Evolutionary conservation across 352 stramenopile species (phyloP).

Genomic region (Pythium aristosporum): DNA sequence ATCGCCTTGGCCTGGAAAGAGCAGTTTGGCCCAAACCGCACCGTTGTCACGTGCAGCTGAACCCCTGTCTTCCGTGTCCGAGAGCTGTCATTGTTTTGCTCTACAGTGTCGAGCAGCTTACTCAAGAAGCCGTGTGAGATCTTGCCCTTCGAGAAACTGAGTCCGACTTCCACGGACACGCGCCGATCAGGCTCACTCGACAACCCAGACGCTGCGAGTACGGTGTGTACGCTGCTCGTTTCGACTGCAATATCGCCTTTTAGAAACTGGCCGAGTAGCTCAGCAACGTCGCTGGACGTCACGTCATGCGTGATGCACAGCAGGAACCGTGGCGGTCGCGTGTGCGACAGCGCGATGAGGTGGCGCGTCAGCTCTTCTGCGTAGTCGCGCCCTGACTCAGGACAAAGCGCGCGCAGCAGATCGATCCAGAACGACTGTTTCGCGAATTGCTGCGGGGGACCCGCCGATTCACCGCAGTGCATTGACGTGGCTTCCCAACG

Average conservation of each 20-base stretch:
- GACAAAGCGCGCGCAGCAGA: background rate
- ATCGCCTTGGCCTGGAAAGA: constrained; percentile 14
- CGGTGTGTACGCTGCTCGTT: background rate
- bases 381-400: background rate
- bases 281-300: background rate
- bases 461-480: constrained; percentile 9
- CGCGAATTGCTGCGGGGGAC: background rate
- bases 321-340: background rate
- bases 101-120: background rate
- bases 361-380: background rate
- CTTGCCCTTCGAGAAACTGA: constrained; percentile 13
- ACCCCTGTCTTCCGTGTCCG: background rate
- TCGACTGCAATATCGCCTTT: background rate
- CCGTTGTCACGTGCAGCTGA: background rate
- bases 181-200: background rate
- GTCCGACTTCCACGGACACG: background rate
- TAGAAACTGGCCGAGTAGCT: constrained; percentile 8
- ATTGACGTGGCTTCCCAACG: background rate
- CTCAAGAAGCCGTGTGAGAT: constrained; percentile 8
- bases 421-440: constrained; percentile 12
- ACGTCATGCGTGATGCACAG: constrained; percentile 2
- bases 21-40: constrained; percentile 5
- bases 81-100: background rate
- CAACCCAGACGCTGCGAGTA: background rate
- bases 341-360: background rate